Conservation (phyloP, 345 rosid species). For the Xanthoceras sorbifolium region DNA sequence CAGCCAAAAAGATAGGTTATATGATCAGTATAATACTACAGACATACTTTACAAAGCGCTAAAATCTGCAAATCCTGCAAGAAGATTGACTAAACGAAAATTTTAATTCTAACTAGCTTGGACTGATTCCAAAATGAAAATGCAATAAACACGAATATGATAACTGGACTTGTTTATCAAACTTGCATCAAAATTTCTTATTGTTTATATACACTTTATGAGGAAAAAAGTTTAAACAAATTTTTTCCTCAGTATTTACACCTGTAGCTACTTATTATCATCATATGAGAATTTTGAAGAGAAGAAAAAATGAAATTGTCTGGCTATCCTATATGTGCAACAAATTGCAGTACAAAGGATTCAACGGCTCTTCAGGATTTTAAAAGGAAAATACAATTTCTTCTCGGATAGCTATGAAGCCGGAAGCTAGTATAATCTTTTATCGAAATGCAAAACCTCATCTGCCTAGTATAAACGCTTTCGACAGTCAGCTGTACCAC, state of each 20-base stretch:
- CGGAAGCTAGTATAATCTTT: neutral
- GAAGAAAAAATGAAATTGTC: too few species aligned
- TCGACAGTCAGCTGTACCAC: constrained; percentile 17
- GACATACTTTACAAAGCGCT: neutral
- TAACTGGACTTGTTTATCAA: neutral
- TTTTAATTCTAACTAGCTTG: neutral
- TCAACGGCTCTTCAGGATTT: too few species aligned
- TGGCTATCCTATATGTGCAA: too few species aligned
- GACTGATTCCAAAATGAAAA: neutral
- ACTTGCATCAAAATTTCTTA: neutral
- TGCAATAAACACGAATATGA: neutral
- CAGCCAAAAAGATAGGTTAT: neutral
- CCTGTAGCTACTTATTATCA: too few species aligned
- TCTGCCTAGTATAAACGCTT: constrained; percentile 14
- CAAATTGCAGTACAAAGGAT: too few species aligned
- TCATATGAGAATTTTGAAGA: too few species aligned
- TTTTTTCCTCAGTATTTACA: neutral
- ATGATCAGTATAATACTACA: neutral
- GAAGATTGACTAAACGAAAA: neutral
- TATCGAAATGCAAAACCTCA: neutral
- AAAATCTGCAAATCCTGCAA: neutral
- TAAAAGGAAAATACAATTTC: neutral
- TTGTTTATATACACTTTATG: too few species aligned
- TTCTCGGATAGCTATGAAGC: neutral
- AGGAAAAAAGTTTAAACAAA: neutral